Base-by-base conservation (phyloP, 2,329 filamentous ascomycete genomes). In the Talaromyces islandicus region DNA sequence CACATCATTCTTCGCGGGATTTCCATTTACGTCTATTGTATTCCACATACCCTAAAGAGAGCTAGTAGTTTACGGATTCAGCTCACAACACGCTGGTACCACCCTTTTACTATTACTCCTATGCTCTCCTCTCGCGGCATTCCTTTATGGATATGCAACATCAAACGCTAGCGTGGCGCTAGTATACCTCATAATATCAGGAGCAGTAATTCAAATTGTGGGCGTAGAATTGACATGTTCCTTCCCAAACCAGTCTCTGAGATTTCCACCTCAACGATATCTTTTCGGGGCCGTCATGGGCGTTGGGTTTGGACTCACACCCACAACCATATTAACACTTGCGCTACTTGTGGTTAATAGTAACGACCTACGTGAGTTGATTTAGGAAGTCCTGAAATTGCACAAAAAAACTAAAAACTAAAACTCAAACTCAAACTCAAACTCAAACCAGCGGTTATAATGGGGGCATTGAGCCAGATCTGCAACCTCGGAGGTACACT, bases 401-500 rank as follows among this genome's bases (percentile, higher is more conserved):
- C 4, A 14, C 4, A 48, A 24, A 5, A 3, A 17, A 24, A 4
- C n/a, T 11, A 24, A 24, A 19, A 3, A 48, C n/a, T 4, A 14
- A 48, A 21, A 24, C 11, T 24, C 21, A 21, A 4, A 19, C 21
- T 48, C 11, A 19, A 3, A 48, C n/a, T 4, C 5, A 48, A 21
- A 24, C 11, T 24, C 21, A 21, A 48, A 48, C 19, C 50, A 72
- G 73, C 68, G 19, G 73, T 77, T 41, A 66, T 65, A 1, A 72
- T 75, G 69, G 73, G 74, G n/a, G 68, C 70, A 14, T 64, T 73
- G 21, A 76, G 73, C 1, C 75, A 76, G 60, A 67, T 76, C 25
- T 70, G 75, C 25, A 70, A 73, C 17, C 68, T 76, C 3, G 72
- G 74, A 1, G 74, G 72, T 1, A 71, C 72, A 1, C 71, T 77